A percentile compares a stretch with the other conserved stretches of the same genome.
phyloP scores from a whole-genome alignment of 441 rosid genomes.

The Bocquillonia castaneifolia region DNA sequence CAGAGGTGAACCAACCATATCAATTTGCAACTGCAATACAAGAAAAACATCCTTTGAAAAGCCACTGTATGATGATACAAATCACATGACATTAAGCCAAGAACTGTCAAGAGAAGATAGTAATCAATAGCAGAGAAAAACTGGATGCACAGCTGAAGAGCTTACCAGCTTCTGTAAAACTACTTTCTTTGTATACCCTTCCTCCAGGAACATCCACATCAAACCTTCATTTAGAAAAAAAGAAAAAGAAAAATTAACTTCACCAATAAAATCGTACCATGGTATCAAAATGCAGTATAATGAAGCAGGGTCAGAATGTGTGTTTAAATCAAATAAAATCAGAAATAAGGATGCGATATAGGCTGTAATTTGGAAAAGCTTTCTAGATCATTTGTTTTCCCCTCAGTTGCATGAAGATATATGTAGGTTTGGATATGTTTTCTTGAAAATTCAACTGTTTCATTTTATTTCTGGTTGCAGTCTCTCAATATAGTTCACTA shows the following conservation, averaged over 20 bases:
- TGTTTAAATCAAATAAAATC: not conserved
- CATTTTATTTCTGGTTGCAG: not conserved
- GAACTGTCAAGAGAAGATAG: not conserved
- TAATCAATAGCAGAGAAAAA: not conserved
- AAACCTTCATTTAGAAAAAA: constrained; percentile 48
- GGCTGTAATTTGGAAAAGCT: not conserved
- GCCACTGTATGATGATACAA: not conserved
- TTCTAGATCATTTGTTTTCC: not conserved
- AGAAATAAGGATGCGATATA: not conserved
- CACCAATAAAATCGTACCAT: not conserved
- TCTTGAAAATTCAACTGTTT: not conserved
- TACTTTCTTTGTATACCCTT: constrained; percentile 74
- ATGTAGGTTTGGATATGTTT: not conserved
- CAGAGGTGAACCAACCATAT: not conserved
- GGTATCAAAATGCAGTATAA: not conserved
- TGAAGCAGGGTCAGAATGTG: not conserved
- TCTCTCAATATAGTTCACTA: not conserved
- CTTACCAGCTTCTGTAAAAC: constrained; percentile 85
- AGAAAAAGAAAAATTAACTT: not conserved
- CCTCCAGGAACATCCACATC: constrained; percentile 96
- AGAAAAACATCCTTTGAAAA: not conserved
- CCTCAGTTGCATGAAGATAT: not conserved
- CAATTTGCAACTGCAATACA: not conserved
- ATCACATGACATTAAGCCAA: not conserved
- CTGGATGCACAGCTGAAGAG: constrained; percentile 8